A percentile compares a stretch with the other conserved stretches of the same genome.
Evolutionary conservation across 768 basidiomycete genomes (phyloP).

Genomic region (Phaeolepiota aurea): DNA sequence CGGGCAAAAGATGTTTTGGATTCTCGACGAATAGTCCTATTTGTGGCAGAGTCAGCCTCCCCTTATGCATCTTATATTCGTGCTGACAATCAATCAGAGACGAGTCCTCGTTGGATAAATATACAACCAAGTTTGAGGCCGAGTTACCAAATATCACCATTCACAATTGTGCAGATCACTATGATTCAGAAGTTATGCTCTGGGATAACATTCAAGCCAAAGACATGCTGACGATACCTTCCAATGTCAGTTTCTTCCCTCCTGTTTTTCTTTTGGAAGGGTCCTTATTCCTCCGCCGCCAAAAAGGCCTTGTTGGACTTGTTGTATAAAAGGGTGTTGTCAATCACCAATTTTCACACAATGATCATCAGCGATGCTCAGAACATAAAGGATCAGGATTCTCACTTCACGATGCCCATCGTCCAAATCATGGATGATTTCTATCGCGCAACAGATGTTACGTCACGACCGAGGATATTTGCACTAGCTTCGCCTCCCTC

Average conservation of each 20-base stretch:
- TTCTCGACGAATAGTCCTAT: constrained; percentile 16
- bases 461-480: constrained; percentile 34
- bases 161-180: neutral
- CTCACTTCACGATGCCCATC: constrained; percentile 25
- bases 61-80: neutral
- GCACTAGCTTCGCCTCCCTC: constrained; percentile 22
- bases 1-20: constrained; percentile 8
- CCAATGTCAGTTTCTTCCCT: constrained; percentile 3
- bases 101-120: constrained; percentile 10
- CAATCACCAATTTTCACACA: constrained; percentile 34
- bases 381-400: constrained; percentile 23
- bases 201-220: neutral
- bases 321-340: constrained; percentile 24
- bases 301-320: constrained; percentile 36
- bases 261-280: too few species aligned
- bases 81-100: constrained; percentile 11
- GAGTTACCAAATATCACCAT: neutral
- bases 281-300: too few species aligned
- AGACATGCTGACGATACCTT: constrained; percentile 1
- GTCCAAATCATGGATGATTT: constrained; percentile 37
- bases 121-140: constrained; percentile 4
- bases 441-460: constrained; percentile 25
- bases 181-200: neutral
- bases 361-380: constrained; percentile 38
- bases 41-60: constrained; percentile 23